Evolutionary conservation across 192 early-diverging fungal species (phyloP), one percentile per base, ranked within the genome.

Genomic region (Backusella circina): DNA sequence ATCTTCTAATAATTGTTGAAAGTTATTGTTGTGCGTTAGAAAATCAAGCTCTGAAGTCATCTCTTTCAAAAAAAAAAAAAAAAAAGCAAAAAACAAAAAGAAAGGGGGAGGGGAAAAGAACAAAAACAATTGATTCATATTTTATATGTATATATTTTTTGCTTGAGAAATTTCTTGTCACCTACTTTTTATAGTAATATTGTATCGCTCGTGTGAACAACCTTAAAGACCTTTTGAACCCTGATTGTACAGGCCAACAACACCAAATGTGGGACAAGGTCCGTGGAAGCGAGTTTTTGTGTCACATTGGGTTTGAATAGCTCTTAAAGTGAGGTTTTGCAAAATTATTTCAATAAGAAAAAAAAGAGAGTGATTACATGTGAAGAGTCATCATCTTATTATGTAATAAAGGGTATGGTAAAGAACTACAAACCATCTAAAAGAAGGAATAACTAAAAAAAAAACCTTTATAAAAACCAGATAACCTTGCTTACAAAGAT

Each of bases 1-100:
- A 64, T 73, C 72, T 21, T 73, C 72, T 28, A 73, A 33, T 37
- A 73, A 31, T 23, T 47, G 31, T 2, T 73, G 33, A 31, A 41
- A 65, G 37, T 23, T 37, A 13, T 69, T 33, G 16, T 39, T 69
- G 13, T 69, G 1, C 18, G 65, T 66, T 18, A 68, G 18, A 23
- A 68, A 68, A 21, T 51, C 50, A 51, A 51, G 50, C 15, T 51
- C 50, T 51, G 50, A 51, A 51, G 18, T 21, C 50, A 51, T 51
- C 1, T 21, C 5, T 51, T 51, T 44, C 15, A 3, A 6, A 51
- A 51, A 51, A 51, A 23, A 10, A 26, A 26, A 57, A 10, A 26
- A 26, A 54, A 26, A 23, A 9, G 23, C 21, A 54, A 26, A 54
- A 23, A n/a, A 18, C 7, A 54, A 54, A 54, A 51, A 51, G 9